A percentile compares a stretch with the other conserved stretches of the same genome.
These are phyloP conservation scores for Hibiscus tridactylites DNA, from an alignment of 345 rosid genomes.

Conservation along the genomic window DNA sequence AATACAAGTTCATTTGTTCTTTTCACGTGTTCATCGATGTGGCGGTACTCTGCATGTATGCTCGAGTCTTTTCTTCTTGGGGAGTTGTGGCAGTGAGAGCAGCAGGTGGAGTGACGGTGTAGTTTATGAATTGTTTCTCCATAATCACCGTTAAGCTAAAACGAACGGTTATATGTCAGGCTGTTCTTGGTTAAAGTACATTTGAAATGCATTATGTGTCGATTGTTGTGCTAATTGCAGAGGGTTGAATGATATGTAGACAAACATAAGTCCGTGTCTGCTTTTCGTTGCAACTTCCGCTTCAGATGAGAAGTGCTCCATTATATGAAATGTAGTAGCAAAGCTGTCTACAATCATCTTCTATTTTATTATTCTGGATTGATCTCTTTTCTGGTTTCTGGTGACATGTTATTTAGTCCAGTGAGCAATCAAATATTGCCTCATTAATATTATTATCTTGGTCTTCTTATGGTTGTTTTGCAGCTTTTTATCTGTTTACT, in stretches of 20 bases:
- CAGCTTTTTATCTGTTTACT: conserved; percentile 53
- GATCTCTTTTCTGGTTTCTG: background rate
- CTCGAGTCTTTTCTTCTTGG: background rate
- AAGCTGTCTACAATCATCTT: background rate
- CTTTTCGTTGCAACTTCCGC: background rate
- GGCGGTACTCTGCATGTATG: background rate
- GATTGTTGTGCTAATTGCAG: background rate
- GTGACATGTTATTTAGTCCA: background rate
- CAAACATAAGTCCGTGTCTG: background rate
- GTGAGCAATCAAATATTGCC: background rate
- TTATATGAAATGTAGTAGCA: background rate
- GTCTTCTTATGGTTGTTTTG: conserved; percentile 14
- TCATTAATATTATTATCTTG: background rate
- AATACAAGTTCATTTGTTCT: background rate
- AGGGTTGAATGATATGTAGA: background rate
- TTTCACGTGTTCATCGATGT: background rate
- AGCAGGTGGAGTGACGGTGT: background rate
- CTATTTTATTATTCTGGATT: background rate
- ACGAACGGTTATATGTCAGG: too few species aligned
- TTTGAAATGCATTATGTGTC: background rate
- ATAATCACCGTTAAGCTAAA: background rate
- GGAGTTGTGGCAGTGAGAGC: background rate
- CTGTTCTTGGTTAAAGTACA: background rate
- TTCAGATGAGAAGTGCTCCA: background rate
- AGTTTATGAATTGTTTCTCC: background rate